Percentiles rank a stretch among this genome's conserved stretches.
These are phyloP conservation scores for Thyridium curvatum DNA, from an alignment of 2,329 filamentous ascomycete species.

Conservation along the genomic window DNA sequence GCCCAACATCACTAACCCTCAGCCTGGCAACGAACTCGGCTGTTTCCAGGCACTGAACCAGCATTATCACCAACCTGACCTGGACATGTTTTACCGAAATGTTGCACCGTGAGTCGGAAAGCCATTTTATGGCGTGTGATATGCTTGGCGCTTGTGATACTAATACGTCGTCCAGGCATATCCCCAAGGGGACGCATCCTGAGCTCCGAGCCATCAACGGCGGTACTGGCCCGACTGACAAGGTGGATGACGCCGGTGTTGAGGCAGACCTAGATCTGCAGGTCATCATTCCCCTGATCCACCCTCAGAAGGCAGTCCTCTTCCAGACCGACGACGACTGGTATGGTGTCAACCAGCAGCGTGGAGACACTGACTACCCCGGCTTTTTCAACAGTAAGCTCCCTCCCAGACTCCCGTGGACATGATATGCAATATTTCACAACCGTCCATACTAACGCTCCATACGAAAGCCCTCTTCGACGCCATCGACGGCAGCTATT, in stretches of 20 bases:
- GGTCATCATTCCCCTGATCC: slow-evolving; percentile 40
- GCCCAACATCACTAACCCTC: slow-evolving; percentile 10
- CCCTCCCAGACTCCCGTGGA: too few species aligned
- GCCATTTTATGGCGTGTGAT: not conserved
- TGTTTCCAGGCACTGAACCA: slow-evolving; percentile 17
- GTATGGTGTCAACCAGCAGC: slow-evolving; percentile 16
- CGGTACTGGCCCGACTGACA: slow-evolving; percentile 2
- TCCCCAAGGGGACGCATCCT: slow-evolving; percentile 21
- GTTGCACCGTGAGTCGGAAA: slow-evolving; percentile 9
- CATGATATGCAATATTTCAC: too few species aligned
- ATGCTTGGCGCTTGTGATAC: not conserved
- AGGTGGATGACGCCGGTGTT: slow-evolving; percentile 6
- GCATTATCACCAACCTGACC: slow-evolving; percentile 18
- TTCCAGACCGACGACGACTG: slow-evolving; percentile 20
- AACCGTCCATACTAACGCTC: slow-evolving; percentile 10
- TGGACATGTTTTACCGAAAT: slow-evolving; percentile 13
- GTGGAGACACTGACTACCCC: not conserved
- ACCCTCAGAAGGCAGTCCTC: slow-evolving; percentile 35
- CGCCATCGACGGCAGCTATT: slow-evolving; percentile 44
- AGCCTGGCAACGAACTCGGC: slow-evolving; percentile 16
- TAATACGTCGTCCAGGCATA: slow-evolving; percentile 6
- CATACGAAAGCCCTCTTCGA: slow-evolving; percentile 37
- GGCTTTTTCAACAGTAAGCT: slow-evolving; percentile 5
- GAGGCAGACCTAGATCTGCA: slow-evolving; percentile 43
- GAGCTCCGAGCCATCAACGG: slow-evolving; percentile 5